A percentile compares a stretch with the other conserved stretches of the same genome.
Evolutionary conservation across 116 monocot genomes (phyloP).

Genomic region (Phalaenopsis hybrid): DNA sequence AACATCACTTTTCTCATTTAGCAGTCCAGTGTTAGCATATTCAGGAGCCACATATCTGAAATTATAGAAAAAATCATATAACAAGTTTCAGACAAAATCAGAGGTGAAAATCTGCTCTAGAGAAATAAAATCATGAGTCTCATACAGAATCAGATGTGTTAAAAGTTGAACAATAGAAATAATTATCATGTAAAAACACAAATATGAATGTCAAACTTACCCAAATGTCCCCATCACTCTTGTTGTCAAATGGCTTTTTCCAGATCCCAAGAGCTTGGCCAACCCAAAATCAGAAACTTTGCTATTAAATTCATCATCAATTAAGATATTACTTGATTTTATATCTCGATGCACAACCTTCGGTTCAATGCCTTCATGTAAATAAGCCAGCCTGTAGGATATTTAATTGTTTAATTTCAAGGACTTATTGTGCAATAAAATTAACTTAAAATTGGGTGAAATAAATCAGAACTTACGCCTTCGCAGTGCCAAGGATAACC

Average conservation of each 20-base stretch:
- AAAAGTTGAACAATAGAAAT: background rate
- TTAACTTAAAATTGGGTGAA: background rate
- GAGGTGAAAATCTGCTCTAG: background rate
- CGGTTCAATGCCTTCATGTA: slow-evolving; percentile 66
- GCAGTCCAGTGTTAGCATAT: slow-evolving; percentile 58
- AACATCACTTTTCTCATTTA: slow-evolving; percentile 64
- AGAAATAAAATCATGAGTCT: background rate
- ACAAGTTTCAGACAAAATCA: background rate
- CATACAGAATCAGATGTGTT: background rate
- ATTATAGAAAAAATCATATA: background rate
- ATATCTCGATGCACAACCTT: slow-evolving; percentile 74
- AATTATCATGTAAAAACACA: background rate
- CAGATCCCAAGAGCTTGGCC: slow-evolving; percentile 56
- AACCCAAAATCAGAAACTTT: slow-evolving; percentile 76
- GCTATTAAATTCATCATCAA: slow-evolving; percentile 53
- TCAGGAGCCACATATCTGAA: slow-evolving; percentile 68
- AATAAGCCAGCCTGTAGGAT: slow-evolving; percentile 44
- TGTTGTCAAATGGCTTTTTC: slow-evolving; percentile 51
- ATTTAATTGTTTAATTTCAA: background rate
- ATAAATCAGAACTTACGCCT: slow-evolving; percentile 33
- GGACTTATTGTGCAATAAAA: background rate
- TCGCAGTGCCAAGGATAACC: slow-evolving; percentile 26
- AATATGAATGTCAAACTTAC: slow-evolving; percentile 18
- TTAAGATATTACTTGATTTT: slow-evolving; percentile 50
- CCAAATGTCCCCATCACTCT: slow-evolving; percentile 79